phyloP scores from a whole-genome alignment of 371 early-diverging fungal species.

The Lichtheimia hyalospora region DNA sequence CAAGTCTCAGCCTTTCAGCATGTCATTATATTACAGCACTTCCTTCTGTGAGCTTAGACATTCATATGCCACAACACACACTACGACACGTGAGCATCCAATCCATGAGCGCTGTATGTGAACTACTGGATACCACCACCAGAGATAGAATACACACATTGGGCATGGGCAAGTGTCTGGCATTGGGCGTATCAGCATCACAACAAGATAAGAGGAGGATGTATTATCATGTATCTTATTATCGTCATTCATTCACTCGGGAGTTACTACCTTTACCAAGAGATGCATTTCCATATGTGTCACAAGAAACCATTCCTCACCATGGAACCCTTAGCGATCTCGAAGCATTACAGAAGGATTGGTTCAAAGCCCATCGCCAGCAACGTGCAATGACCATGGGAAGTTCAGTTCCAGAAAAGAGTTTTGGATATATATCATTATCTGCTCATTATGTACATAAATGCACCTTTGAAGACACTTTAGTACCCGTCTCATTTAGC shows the following conservation, averaged over 20 bases:
- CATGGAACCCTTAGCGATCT: neutral
- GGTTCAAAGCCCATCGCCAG: neutral
- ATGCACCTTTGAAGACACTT: neutral
- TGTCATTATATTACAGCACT: neutral
- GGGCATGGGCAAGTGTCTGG: constrained; percentile 4
- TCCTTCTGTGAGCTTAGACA: neutral
- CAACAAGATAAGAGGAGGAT: neutral
- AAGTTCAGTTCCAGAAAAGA: neutral
- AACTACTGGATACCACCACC: neutral
- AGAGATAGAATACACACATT: neutral
- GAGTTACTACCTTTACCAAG: neutral
- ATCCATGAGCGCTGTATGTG: constrained; percentile 6
- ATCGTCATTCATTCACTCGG: neutral
- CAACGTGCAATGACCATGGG: neutral
- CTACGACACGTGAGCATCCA: neutral
- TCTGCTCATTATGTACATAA: neutral
- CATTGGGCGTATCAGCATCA: neutral
- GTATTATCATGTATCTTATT: constrained; percentile 1
- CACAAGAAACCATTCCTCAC: neutral
- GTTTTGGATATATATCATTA: neutral
- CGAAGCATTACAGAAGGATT: constrained; percentile 4
- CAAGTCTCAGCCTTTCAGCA: neutral
- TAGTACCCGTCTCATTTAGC: too few species aligned
- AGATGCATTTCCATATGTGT: too few species aligned
- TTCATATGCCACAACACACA: neutral